Base-by-base conservation (phyloP, 805 yeast genomes). In the Candida cerambycidarum region DNA sequence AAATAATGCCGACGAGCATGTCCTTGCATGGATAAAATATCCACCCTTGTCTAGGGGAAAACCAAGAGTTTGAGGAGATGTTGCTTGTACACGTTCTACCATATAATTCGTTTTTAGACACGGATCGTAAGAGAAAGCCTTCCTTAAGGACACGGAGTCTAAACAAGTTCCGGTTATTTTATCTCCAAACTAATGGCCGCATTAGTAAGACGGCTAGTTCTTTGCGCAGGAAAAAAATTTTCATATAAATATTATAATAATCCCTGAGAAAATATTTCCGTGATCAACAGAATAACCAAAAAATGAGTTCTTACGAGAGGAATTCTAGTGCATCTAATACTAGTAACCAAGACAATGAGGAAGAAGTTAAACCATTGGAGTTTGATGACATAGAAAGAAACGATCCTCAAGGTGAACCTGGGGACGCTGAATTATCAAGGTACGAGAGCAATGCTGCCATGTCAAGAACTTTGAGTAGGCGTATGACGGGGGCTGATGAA, bases 401-500 rank as follows among this genome's bases (percentile, higher is more conserved):
- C 11, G 34, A 28, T 12, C 44, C 42, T 12, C 48, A 42, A 21
- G 23, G 23, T 7, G 49, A 42, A 2, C 17, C 18, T 19, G 52
- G 45, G 13, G 58, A 52, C 6, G 58, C 56, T 38, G 63, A 58
- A 34, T 43, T 60, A 34, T 36, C 54, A 17, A 46, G 63, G 32
- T 52, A 54, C 33, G 64, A 59, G 36, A 43, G 59, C 18, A 52
- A 52, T 43, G 57, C 47, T 12, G 38, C 46, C 4, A 52, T 55
- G 4, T 50, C 65, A 12, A 44, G 57, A 42, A 46, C 51, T 12
- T 40, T 56, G 17, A 52, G 58, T 23, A 49, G 62, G 41, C 43
- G 57, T 40, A 44, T 63, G 30, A 56, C 66, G 5, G 62, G 61
- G 19, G 55, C 58, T 15, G 65, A 58, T 11, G 54, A 56, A 19